Base-by-base conservation (phyloP, 805 yeast genomes). In the Scheffersomyces stipitis region DNA sequence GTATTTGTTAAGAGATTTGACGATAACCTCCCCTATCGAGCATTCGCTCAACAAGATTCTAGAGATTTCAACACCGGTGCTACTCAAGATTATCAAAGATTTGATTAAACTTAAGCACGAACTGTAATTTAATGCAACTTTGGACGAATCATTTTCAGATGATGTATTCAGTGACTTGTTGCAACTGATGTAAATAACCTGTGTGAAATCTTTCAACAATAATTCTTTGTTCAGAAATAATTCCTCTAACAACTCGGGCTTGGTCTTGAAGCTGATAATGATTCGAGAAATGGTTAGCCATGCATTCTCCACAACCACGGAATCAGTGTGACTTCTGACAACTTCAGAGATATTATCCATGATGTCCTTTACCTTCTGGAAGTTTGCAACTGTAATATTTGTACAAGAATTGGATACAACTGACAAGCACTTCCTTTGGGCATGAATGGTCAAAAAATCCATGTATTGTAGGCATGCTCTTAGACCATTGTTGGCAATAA, bases 361-460 rank as follows among this genome's bases (percentile, higher is more conserved):
- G 2, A 81, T 73, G 27, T 75, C 81, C 36, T 72, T 65, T 6
- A 86, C 63, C 31, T 67, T 64, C 3, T 61, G 61, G 33, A 79
- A 74, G 44, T 76, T 74, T 1, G 64, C 51, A 2, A 45, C 38
- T 7, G 69, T 65, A 2, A 83, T 66, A 28, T 64, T 64, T 7
- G 72, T 65, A 45, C 87, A 79, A 3, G 90, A 69, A 49, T 83
- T 82, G 3, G 93, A 83, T 13, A 84, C 83, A 26, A 86, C 83
- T 1, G 71, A 64, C 24, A 89, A 62, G 12, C 95, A 87, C 45
- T 88, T 84, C 37, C 95, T 68, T 58, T 91, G 98, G 1, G 95
- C 86, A 62, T 87, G 96, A 15, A 81, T 73, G 1, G 96, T 86
- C 58, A 91, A 84, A 53, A 91, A 91, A 56, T 93, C 98, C 42